A percentile compares a stretch with the other conserved stretches of the same genome.
These are phyloP conservation scores for Zalaria obscura DNA, from an alignment of 2,329 filamentous ascomycete genomes.

Conservation along the genomic window DNA sequence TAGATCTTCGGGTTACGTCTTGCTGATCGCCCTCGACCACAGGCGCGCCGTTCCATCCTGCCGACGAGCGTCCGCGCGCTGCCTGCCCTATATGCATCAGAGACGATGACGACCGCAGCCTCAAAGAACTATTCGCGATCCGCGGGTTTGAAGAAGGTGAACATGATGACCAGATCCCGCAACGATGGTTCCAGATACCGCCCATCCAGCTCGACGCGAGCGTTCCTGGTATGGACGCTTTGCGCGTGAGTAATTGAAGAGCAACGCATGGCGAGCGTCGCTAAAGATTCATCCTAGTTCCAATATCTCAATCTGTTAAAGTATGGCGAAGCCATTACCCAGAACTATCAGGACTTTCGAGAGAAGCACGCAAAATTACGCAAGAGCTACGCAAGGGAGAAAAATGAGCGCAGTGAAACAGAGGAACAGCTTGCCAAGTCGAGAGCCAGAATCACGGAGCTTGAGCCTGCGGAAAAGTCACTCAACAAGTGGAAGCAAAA, in stretches of 20 bases:
- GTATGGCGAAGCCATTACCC: constrained; percentile 15
- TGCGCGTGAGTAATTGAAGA: constrained; percentile 20
- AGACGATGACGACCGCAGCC: constrained; percentile 17
- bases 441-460: constrained; percentile 6
- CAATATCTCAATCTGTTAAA: constrained; percentile 27
- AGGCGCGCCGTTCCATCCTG: constrained; percentile 33
- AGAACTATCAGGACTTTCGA: constrained; percentile 5
- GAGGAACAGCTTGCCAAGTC: constrained; percentile 9
- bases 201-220: constrained; percentile 25
- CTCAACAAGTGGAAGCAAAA: constrained; percentile 18
- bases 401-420: constrained; percentile 13
- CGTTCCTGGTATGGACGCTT: constrained; percentile 24
- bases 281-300: constrained; percentile 23
- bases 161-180: constrained; percentile 28
- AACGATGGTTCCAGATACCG: constrained; percentile 28
- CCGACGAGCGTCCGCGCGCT: constrained; percentile 24
- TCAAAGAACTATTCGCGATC: constrained; percentile 28
- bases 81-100: constrained; percentile 30
- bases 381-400: constrained; percentile 11
- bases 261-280: background rate
- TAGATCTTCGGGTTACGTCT: background rate
- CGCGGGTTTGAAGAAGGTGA: constrained; percentile 27
- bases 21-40: background rate
- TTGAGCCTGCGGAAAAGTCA: constrained; percentile 13
- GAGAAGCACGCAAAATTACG: constrained; percentile 8